Conservation (phyloP, 202 grass and related monocot species). For the Schoenoplectus tabernaemontani region DNA sequence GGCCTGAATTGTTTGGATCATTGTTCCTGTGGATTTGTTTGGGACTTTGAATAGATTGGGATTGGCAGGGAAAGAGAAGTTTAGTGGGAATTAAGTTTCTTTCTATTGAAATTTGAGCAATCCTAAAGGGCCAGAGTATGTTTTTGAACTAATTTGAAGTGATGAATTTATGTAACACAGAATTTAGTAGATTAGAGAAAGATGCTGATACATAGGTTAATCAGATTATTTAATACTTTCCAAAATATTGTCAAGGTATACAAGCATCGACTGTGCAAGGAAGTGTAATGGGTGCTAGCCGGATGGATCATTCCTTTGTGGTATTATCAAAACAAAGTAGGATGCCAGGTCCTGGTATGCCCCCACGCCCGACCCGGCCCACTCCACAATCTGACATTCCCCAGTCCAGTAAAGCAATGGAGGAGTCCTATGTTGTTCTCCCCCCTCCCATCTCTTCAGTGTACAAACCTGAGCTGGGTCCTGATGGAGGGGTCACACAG, state of each 20-base stretch:
- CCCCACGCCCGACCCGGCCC: slow-evolving; percentile 36
- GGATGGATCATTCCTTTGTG: slow-evolving; percentile 88
- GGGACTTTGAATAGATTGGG: background rate
- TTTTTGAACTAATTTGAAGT: too few relatives aligned
- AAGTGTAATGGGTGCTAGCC: slow-evolving; percentile 67
- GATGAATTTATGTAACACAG: too few relatives aligned
- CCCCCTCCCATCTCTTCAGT: slow-evolving; percentile 81
- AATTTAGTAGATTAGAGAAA: too few relatives aligned
- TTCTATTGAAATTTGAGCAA: background rate
- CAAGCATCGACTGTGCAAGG: slow-evolving; percentile 65
- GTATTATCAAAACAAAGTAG: slow-evolving; percentile 73
- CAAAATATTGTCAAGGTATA: slow-evolving; percentile 44
- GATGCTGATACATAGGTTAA: too few relatives aligned
- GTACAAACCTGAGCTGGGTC: slow-evolving; percentile 40
- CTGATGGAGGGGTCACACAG: slow-evolving; percentile 44
- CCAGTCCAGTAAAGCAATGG: slow-evolving; percentile 66
- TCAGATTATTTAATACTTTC: background rate
- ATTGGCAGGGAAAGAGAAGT: background rate
- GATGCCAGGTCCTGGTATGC: slow-evolving; percentile 44
- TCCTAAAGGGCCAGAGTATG: too few relatives aligned
- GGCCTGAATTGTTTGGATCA: background rate
- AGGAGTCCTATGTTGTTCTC: slow-evolving; percentile 90
- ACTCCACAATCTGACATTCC: slow-evolving; percentile 29
- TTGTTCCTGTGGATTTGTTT: background rate
- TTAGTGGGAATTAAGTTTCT: background rate